Base-by-base conservation (phyloP, 176 grass and related monocot genomes). In the Panicum miliaceum region DNA sequence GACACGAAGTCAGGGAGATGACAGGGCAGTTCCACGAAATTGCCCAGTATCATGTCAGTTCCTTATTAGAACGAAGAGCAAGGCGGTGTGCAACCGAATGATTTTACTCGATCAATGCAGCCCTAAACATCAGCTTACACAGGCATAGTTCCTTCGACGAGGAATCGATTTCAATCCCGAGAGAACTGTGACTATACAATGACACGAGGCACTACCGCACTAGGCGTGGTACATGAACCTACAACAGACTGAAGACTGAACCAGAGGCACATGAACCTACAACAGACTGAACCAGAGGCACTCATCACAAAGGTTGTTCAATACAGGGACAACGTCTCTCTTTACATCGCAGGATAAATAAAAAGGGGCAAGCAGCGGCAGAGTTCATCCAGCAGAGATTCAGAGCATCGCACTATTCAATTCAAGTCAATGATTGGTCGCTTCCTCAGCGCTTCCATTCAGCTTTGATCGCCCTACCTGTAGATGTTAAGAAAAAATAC, bases 391-490 rank as follows among this genome's bases (percentile, higher is more conserved):
- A 52, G 37, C 64, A 20, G 50, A 68, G 47, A 41, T 54, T 68
- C 63, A 58, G 25, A 73, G 20, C 29, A 64, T 45, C 90, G 51
- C 64, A 53, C 36, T 27, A 67, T n/a, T 37, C 47, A 26, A 66
- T 58, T 66, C 57, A 65, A 66, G 43, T 42, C 22, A 64, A 89
- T 68, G 32, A 74, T 77, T 23, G 22, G 26, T 37, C 7, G 18
- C 65, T 42, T 78, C 68, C 73, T 91, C 75, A 97, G 47, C 94
- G 91, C 82, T 80, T 92, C 94, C 94, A 97, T 80, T 97, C 94
- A 34, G 85, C 85, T 90, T 85, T 86, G 50, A 90, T 66, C 52
- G 82, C 66, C 68, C 85, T 94, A 68, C 86, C 94, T 94, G 91
- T 67, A 86, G 62, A 86, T 77, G 29, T 72, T 23, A 57, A 7